Base-by-base conservation (phyloP, 1,284 basidiomycete species). In the Malassezia yamatoensis region DNA sequence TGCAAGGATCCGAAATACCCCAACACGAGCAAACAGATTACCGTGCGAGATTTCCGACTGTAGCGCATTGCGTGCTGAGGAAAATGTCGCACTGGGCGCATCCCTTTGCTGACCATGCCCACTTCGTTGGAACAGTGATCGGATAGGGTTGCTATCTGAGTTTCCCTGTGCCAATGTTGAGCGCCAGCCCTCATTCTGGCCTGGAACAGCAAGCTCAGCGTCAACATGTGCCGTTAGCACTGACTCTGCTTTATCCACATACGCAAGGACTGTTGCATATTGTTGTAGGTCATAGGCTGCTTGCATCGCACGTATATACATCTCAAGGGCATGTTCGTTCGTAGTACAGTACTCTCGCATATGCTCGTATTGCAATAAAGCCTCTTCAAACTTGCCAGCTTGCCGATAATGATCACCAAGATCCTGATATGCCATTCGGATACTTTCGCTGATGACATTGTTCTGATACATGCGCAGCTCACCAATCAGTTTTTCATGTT, bases 361-460 rank as follows among this genome's bases (percentile, higher is more conserved):
- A 72, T 88, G 89, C 18, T 85, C 84, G 74, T 85, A 85, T 65
- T 87, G 83, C 66, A 85, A 84, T 61, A 90, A 76, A 7, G 89
- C 81, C 13, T 78, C 78, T 13, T 80, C 73, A 52, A 83, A 81
- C 61, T 89, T 85, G 18, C 89, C 88, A 2, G 80, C 77, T 6
- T 81, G 76, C 45, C 83, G 82, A 74, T 83, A 83, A 73, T 85
- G 85, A 57, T 85, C 81, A 24, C 85, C 89, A 11, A 91, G 78
- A 67, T 91, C 88, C 47, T 87, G 80, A 75, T 91, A 83, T 0
- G 82, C 87, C 85, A 90, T 88, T 62, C 89, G 80, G 65, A 90
- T 88, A 78, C 87, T 89, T 79, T 93, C 90, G 75, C 90, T 90
- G 78, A 91, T 90, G 82, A 90, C 84, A 71, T 90, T 91, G 67